Evolutionary conservation across 2,329 filamentous ascomycete species (phyloP), one percentile per base, ranked within the genome.

Genomic region (Fusarium sp.): DNA sequence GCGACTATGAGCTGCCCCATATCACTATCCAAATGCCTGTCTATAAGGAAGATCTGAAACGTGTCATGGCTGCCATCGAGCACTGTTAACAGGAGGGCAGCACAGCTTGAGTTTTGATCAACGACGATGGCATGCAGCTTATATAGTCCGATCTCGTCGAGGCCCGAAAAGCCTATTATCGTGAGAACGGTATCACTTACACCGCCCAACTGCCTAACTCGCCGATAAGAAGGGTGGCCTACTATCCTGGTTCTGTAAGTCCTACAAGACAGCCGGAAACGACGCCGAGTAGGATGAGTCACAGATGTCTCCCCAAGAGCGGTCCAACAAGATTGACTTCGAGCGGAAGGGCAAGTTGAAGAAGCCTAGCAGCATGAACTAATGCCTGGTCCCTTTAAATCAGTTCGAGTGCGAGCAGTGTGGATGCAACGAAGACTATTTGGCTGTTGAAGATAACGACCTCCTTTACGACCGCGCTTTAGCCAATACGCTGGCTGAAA

Each of bases 291-390:
- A 83, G 17, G 79, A 80, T 9, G 81, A 87, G 79, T 28, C 26
- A 7, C 85, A 53, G 39, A 56, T 67, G 21, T 67, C 57, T 7
- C 62, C 65, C 14, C 64, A 73, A 43, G 70, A 51, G 8, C 53
- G 55, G 9, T 69, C 68, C 5, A 83, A 81, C 49, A 80, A 83
- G 51, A 78, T 78, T 13, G 80, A 80, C 11, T 90, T 89, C 75
- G 70, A 86, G 5, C 82, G 87, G 22, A 82, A 82, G 22, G 87
- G 87, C 34, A 88, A 88, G 69, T 89, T 89, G 81, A 89, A 89
- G 79, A 89, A 89, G 76, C 87, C 88, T 1, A 88, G 85, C 21
- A 91, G 91, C 79, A 91, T 91, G 89, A 91, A 91, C 75, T 91
- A 87, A 61, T 87, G 83, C 1, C 78, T 91, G 24, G 73, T 76